A percentile compares a stretch with the other conserved stretches of the same genome.
Evolutionary conservation across 257 asterid genomes (phyloP).

Genomic region (Fraxinus americana): DNA sequence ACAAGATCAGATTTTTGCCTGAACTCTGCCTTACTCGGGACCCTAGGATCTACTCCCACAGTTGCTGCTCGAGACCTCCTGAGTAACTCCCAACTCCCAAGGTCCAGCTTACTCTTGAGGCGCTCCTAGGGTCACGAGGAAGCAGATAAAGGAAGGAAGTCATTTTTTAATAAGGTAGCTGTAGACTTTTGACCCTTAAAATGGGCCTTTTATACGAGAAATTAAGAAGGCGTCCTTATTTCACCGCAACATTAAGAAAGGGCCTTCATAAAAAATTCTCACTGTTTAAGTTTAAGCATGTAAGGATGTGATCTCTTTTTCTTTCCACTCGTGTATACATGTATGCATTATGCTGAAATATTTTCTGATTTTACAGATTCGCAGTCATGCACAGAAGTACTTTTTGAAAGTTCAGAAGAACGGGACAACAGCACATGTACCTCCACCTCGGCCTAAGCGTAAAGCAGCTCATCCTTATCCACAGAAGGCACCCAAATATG

Average conservation of each 20-base stretch:
- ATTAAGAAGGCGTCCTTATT: neutral
- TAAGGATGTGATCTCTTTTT: neutral
- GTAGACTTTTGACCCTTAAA: conserved; percentile 6
- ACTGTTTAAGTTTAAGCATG: neutral
- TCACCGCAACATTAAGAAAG: neutral
- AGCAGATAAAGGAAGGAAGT: neutral
- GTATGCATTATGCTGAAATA: conserved; percentile 6
- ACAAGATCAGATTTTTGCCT: too few species aligned
- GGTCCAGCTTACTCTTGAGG: neutral
- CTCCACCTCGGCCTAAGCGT: conserved; percentile 99
- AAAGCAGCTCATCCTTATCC: conserved; percentile 98
- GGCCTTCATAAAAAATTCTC: neutral
- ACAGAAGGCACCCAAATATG: conserved; percentile 90
- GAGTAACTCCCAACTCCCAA: neutral
- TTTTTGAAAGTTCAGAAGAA: conserved; percentile 93
- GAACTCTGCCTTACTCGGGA: too few species aligned
- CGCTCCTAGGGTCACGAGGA: neutral
- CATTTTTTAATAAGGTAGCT: neutral
- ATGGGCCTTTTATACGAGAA: neutral
- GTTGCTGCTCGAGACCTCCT: neutral
- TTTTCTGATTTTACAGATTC: conserved; percentile 54
- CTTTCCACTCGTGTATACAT: neutral
- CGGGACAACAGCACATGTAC: conserved; percentile 87
- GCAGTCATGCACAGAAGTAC: conserved; percentile 98
- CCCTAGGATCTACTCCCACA: too few species aligned